phyloP scores from a whole-genome alignment of 2,329 filamentous ascomycete genomes.

The Ramularia endophylla region DNA sequence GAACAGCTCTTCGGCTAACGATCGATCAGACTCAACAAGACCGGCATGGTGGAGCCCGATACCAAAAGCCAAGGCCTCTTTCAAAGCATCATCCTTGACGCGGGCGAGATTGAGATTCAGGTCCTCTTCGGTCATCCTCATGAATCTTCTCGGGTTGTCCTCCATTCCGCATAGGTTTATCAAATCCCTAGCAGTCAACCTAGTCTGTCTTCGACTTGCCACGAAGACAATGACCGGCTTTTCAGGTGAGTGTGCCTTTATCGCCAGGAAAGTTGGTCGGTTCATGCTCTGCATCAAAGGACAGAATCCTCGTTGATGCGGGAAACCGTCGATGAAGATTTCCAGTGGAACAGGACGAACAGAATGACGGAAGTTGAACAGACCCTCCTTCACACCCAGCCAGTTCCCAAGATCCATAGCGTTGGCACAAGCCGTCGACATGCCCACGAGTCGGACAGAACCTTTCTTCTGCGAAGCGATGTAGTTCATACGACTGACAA shows the following conservation, averaged over 20 bases:
- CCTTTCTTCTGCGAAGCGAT: constrained; percentile 91
- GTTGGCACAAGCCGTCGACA: constrained; percentile 98
- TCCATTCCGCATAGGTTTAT: constrained; percentile 99
- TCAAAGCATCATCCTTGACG: constrained; percentile 87
- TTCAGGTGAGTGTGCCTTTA: constrained; percentile 91
- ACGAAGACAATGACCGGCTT: constrained; percentile 99
- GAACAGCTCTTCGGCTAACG: constrained; percentile 89
- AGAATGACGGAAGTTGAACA: constrained; percentile 97
- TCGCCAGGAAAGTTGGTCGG: constrained; percentile 87
- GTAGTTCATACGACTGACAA: constrained; percentile 92
- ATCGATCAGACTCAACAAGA: constrained; percentile 88
- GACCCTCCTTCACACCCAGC: constrained; percentile 88
- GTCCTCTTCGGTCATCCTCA: constrained; percentile 92
- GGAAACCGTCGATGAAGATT: constrained; percentile 96
- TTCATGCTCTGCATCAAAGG: constrained; percentile 99
- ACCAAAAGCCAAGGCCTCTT: constrained; percentile 92
- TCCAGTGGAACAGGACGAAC: constrained; percentile 94
- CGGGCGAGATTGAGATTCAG: constrained; percentile 78
- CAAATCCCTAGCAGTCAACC: constrained; percentile 88
- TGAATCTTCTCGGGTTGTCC: constrained; percentile 88
- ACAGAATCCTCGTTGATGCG: constrained; percentile 90
- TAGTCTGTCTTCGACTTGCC: constrained; percentile 87
- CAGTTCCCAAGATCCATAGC: constrained; percentile 91
- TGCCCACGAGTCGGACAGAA: constrained; percentile 85
- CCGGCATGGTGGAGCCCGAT: constrained; percentile 97